Conservation (phyloP, 257 asterid species). For the Fraxinus anomala region DNA sequence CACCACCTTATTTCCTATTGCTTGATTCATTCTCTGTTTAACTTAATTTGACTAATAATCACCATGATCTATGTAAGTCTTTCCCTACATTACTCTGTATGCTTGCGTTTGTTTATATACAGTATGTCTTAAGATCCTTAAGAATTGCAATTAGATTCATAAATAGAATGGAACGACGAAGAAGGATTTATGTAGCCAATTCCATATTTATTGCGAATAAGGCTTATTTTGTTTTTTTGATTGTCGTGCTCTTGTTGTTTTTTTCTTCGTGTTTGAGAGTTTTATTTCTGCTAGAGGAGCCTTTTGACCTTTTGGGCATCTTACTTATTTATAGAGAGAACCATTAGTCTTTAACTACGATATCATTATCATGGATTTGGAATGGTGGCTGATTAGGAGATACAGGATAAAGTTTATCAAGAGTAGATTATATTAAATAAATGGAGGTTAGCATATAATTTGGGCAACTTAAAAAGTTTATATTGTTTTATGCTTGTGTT, state of each 20-base stretch:
- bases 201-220: neutral
- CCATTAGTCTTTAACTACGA: neutral
- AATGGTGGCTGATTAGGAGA: slow-evolving; percentile 3
- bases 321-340: slow-evolving; percentile 3
- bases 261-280: slow-evolving; percentile 19
- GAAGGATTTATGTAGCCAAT: neutral
- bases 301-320: neutral
- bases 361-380: slow-evolving; percentile 13
- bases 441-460: slow-evolving; percentile 24
- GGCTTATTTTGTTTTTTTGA: slow-evolving; percentile 3
- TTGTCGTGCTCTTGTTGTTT: slow-evolving; percentile 9
- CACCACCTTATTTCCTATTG: slow-evolving; percentile 22
- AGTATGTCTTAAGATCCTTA: neutral
- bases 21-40: slow-evolving; percentile 24
- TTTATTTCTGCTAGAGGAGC: slow-evolving; percentile 22
- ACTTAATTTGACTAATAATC: slow-evolving; percentile 13
- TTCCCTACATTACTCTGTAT: slow-evolving; percentile 13
- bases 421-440: slow-evolving; percentile 16
- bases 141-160: slow-evolving; percentile 22
- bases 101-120: slow-evolving; percentile 8
- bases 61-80: slow-evolving; percentile 13
- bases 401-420: slow-evolving; percentile 18
- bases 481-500: slow-evolving; percentile 54
- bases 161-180: neutral
- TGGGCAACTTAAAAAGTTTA: slow-evolving; percentile 36